Evolutionary conservation across 495 filamentous ascomycete genomes (phyloP).

Genomic region (Daldinia decipiens): DNA sequence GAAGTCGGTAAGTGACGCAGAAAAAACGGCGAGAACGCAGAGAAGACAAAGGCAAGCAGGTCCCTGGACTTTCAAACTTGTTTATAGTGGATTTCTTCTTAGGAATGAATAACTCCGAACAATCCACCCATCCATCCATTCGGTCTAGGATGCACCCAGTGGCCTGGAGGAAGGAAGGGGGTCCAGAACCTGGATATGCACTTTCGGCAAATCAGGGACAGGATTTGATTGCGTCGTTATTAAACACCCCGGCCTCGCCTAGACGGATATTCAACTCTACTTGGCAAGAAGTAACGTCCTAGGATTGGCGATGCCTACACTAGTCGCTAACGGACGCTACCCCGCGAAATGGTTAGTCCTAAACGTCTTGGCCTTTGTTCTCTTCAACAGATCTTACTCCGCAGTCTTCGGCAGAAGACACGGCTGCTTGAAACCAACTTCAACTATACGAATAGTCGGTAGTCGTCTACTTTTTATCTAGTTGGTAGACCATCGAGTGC

Average conservation of each 20-base stretch:
- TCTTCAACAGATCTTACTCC: conserved; percentile 41
- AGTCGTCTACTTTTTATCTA: conserved; percentile 14
- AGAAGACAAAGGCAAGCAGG: conserved; percentile 18
- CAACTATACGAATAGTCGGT: conserved; percentile 5
- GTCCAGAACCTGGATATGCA: conserved; percentile 30
- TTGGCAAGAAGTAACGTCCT: conserved; percentile 36
- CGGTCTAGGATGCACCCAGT: conserved; percentile 20
- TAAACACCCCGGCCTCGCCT: conserved; percentile 38
- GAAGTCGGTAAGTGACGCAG: conserved; percentile 15
- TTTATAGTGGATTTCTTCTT: conserved; percentile 20
- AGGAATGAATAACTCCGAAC: conserved; percentile 11
- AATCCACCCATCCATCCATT: conserved; percentile 1
- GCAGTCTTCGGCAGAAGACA: conserved; percentile 38
- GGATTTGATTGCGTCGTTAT: conserved; percentile 45
- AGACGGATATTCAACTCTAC: conserved; percentile 43
- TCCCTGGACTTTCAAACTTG: conserved; percentile 12
- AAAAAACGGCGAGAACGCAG: conserved; percentile 22
- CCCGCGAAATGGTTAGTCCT: conserved; percentile 38
- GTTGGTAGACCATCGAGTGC: conserved; percentile 13
- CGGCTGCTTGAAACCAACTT: conserved; percentile 10
- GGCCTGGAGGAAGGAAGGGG: conserved; percentile 30
- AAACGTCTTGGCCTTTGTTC: conserved; percentile 23
- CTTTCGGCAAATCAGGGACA: conserved; percentile 42
- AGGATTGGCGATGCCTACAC: neutral
- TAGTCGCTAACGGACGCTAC: conserved; percentile 32